Evolutionary conservation across 1,284 basidiomycete species (phyloP).

Genomic region (Chiua sp.): DNA sequence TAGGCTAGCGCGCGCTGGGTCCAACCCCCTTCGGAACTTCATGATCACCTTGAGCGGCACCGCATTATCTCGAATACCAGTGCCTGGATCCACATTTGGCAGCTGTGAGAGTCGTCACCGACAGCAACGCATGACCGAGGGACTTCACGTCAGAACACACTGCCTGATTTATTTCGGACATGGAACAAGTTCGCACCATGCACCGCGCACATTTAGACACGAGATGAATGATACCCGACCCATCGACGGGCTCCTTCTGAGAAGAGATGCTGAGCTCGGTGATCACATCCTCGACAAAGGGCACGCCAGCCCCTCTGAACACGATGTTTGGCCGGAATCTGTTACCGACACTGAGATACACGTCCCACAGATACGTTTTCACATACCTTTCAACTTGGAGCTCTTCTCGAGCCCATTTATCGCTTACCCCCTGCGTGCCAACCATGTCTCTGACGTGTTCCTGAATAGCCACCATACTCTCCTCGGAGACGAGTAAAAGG

Average conservation of each 20-base stretch:
- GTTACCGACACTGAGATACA: constrained; percentile 7
- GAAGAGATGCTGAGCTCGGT: constrained; percentile 58
- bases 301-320: constrained; percentile 55
- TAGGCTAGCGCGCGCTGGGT: constrained; percentile 50
- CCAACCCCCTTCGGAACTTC: constrained; percentile 66
- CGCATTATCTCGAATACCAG: constrained; percentile 68
- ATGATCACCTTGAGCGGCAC: constrained; percentile 76
- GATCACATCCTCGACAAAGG: constrained; percentile 54
- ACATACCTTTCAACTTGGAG: constrained; percentile 65
- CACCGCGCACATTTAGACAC: constrained; percentile 74
- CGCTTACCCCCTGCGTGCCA: constrained; percentile 60
- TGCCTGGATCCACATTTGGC: constrained; percentile 70
- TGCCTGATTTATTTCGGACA: constrained; percentile 4
- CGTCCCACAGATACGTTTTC: neutral
- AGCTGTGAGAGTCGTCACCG: constrained; percentile 49
- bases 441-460: constrained; percentile 51
- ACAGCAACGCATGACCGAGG: constrained; percentile 4
- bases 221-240: constrained; percentile 51
- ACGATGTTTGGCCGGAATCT: constrained; percentile 81
- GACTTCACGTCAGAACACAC: constrained; percentile 10
- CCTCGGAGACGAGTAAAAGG: constrained; percentile 66
- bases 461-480: constrained; percentile 60
- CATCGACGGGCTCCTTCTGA: constrained; percentile 21
- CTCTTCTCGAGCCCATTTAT: constrained; percentile 58
- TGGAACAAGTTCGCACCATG: constrained; percentile 55